Conservation (phyloP, 1,139 yeast genomes). For the Pichia sp. region DNA sequence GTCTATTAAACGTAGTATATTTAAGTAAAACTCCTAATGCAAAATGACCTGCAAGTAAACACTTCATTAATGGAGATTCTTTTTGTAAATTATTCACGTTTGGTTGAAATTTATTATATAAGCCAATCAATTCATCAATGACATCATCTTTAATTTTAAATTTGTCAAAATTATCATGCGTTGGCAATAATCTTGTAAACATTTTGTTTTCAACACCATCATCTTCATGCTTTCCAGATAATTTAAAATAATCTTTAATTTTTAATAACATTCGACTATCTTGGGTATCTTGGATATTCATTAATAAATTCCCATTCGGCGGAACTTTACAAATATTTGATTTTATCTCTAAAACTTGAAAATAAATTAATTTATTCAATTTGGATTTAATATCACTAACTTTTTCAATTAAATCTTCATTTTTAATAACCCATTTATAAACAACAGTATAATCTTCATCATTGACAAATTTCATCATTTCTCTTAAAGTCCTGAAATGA, state of each 20-base stretch:
- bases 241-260: slow-evolving; percentile 1
- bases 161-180: slow-evolving; percentile 2
- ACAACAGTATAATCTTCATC: slow-evolving; percentile 7
- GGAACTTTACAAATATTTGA: background rate
- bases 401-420: background rate
- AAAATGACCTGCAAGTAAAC: slow-evolving; percentile 9
- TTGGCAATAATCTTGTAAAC: slow-evolving; percentile 2
- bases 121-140: slow-evolving; percentile 1
- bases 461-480: slow-evolving; percentile 1
- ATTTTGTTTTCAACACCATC: background rate
- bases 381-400: slow-evolving; percentile 1
- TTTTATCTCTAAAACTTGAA: slow-evolving; percentile 6
- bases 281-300: background rate
- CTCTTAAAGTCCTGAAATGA: slow-evolving; percentile 33
- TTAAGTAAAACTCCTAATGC: slow-evolving; percentile 6
- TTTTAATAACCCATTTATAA: slow-evolving; percentile 3
- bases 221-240: background rate
- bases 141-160: slow-evolving; percentile 1
- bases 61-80: slow-evolving; percentile 8
- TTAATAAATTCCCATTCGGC: slow-evolving; percentile 3
- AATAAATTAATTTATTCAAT: slow-evolving; percentile 3
- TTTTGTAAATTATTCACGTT: background rate
- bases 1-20: background rate
- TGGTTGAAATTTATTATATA: slow-evolving; percentile 2
- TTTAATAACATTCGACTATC: slow-evolving; percentile 4